Conservation (phyloP, 2,329 filamentous ascomycete species). For the Calonectria henricotiae region DNA sequence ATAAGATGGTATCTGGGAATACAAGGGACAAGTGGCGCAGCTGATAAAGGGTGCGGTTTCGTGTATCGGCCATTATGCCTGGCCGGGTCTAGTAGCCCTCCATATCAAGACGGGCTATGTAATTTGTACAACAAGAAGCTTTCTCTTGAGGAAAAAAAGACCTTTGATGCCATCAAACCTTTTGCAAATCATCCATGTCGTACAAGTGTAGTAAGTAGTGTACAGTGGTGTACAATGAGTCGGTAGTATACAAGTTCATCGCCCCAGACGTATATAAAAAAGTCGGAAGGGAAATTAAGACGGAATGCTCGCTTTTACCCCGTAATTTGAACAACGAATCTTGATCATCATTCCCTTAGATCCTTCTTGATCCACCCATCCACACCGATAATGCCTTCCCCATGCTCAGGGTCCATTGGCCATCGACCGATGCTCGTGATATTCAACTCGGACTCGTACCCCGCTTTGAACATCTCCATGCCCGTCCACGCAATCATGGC, state of each 20-base stretch:
- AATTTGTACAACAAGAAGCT: conserved; percentile 53
- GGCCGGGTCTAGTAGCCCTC: conserved; percentile 23
- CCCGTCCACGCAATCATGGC: conserved; percentile 98
- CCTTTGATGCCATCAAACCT: conserved; percentile 27
- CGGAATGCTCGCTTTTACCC: background rate
- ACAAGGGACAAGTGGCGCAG: conserved; percentile 33
- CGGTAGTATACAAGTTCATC: background rate
- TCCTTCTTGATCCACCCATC: conserved; percentile 62
- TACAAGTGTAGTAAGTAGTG: conserved; percentile 31
- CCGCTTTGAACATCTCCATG: conserved; percentile 90
- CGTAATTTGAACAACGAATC: conserved; percentile 2
- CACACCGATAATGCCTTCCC: conserved; percentile 75
- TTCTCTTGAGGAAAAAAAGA: conserved; percentile 48
- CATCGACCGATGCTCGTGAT: conserved; percentile 78
- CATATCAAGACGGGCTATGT: conserved; percentile 45
- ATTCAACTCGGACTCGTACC: conserved; percentile 77
- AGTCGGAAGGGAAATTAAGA: background rate
- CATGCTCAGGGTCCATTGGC: conserved; percentile 78
- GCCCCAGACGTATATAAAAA: background rate
- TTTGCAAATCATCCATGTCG: conserved; percentile 25
- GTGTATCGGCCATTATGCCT: conserved; percentile 35
- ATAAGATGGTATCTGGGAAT: conserved; percentile 28
- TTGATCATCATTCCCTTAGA: conserved; percentile 1
- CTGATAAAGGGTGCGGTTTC: conserved; percentile 45
- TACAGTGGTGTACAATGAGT: conserved; percentile 38